These are phyloP conservation scores for Globisporangium abappressorium DNA, from an alignment of 352 stramenopile genomes.

Conservation along the genomic window DNA sequence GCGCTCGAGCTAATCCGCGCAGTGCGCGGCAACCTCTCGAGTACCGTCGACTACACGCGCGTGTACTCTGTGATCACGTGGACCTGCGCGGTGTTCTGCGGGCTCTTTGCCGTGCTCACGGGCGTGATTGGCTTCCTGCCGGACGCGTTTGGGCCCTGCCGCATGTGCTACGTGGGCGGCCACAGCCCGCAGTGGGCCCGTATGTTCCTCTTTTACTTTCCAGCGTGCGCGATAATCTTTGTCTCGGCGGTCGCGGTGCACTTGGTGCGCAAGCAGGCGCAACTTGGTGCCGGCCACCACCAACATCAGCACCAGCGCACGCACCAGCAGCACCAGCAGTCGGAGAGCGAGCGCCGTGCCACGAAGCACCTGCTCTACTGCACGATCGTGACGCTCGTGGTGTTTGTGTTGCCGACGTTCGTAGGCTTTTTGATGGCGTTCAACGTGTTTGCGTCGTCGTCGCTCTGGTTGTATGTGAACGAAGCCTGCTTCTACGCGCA, in stretches of 20 bases:
- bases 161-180: conserved; percentile 38
- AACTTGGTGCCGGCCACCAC: neutral
- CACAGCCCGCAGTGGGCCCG: conserved; percentile 58
- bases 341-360: conserved; percentile 39
- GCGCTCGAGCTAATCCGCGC: conserved; percentile 65
- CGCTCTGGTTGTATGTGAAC: conserved; percentile 47
- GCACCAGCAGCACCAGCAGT: conserved; percentile 4
- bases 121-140: conserved; percentile 71
- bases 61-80: conserved; percentile 62
- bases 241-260: conserved; percentile 36
- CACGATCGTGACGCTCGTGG: conserved; percentile 37
- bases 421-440: conserved; percentile 36
- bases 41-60: conserved; percentile 51
- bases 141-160: conserved; percentile 53
- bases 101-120: conserved; percentile 48
- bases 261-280: conserved; percentile 21
- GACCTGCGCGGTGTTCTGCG: conserved; percentile 34
- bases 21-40: conserved; percentile 48
- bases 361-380: conserved; percentile 49
- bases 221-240: conserved; percentile 34
- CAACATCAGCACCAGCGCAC: neutral
- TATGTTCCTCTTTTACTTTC: conserved; percentile 58
- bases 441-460: conserved; percentile 34
- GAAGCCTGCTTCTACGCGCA: conserved; percentile 68
- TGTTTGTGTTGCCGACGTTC: conserved; percentile 41